These are phyloP conservation scores for Aureobasidium sp. DNA, from an alignment of 2,329 filamentous ascomycete genomes.

Conservation along the genomic window DNA sequence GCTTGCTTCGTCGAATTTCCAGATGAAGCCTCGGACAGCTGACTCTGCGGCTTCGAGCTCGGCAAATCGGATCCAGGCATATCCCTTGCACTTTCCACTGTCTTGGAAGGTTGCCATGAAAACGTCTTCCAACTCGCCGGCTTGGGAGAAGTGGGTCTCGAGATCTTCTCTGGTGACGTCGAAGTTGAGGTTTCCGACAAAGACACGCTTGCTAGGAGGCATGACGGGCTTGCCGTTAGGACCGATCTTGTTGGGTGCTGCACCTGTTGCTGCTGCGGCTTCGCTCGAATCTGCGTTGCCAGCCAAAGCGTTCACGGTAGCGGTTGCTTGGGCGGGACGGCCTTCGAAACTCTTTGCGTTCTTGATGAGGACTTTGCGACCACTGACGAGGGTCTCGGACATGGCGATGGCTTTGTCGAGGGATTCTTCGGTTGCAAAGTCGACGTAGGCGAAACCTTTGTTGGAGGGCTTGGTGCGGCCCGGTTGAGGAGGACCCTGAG, in stretches of 20 bases:
- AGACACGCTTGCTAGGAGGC: constrained; percentile 70
- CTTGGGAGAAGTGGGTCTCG: constrained; percentile 72
- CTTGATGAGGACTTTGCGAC: constrained; percentile 85
- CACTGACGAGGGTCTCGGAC: constrained; percentile 72
- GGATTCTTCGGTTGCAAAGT: constrained; percentile 64
- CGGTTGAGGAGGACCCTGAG: constrained; percentile 34
- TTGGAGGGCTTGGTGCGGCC: constrained; percentile 52
- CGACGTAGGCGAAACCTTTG: constrained; percentile 93
- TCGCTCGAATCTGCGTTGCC: constrained; percentile 23
- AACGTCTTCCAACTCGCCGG: constrained; percentile 72
- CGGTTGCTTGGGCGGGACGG: constrained; percentile 61
- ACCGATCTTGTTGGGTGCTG: constrained; percentile 30
- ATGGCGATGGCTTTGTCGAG: constrained; percentile 73
- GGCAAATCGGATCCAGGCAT: constrained; percentile 88
- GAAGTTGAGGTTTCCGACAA: constrained; percentile 58
- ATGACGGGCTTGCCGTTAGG: constrained; percentile 48
- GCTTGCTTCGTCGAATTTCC: constrained; percentile 50
- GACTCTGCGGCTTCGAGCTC: constrained; percentile 65
- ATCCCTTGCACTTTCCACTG: constrained; percentile 95
- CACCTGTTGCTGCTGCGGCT: constrained; percentile 21
- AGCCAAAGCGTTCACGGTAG: constrained; percentile 21
- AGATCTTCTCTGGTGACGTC: constrained; percentile 66
- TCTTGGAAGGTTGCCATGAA: constrained; percentile 96
- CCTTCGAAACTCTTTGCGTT: constrained; percentile 84
- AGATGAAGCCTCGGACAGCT: constrained; percentile 75